These are phyloP conservation scores for Tulasnella sp. DNA, from an alignment of 768 basidiomycete genomes.

Conservation along the genomic window DNA sequence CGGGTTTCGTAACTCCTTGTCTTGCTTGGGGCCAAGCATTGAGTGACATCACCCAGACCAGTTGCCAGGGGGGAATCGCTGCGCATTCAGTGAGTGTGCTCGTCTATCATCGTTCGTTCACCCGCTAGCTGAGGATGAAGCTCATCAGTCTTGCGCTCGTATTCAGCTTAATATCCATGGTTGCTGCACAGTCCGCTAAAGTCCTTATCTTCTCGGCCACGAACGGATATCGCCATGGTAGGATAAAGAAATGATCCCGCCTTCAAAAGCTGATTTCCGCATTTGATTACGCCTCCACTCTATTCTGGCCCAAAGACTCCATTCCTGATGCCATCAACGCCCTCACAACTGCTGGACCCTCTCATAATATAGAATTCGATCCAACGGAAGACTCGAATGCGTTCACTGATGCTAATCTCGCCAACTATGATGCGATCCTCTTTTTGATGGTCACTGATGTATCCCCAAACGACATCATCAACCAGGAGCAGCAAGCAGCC, in stretches of 20 bases:
- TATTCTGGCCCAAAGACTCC: slow-evolving; percentile 47
- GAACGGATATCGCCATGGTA: slow-evolving; percentile 62
- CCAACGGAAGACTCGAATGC: slow-evolving; percentile 62
- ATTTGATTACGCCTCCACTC: not conserved
- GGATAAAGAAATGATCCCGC: not conserved
- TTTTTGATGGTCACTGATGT: slow-evolving; percentile 65
- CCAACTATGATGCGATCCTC: slow-evolving; percentile 64
- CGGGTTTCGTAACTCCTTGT: not conserved
- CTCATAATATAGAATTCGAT: slow-evolving; percentile 58
- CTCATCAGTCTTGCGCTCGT: slow-evolving; percentile 8
- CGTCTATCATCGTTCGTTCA: not conserved
- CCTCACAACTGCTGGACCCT: slow-evolving; percentile 50
- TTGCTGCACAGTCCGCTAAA: slow-evolving; percentile 22
- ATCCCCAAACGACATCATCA: slow-evolving; percentile 54
- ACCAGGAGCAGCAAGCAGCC: slow-evolving; percentile 60
- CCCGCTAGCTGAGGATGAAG: slow-evolving; percentile 2
- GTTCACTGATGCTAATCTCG: slow-evolving; percentile 61
- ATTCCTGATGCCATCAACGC: slow-evolving; percentile 70
- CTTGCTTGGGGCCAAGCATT: not conserved
- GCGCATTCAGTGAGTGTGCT: not conserved
- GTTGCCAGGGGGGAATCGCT: not conserved
- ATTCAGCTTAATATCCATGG: not conserved
- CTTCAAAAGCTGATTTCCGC: not conserved
- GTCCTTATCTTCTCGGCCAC: slow-evolving; percentile 69
- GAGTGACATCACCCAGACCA: slow-evolving; percentile 8